These are phyloP conservation scores for Ceratobasidium sp. DNA, from an alignment of 1,284 basidiomycete genomes.

Conservation along the genomic window DNA sequence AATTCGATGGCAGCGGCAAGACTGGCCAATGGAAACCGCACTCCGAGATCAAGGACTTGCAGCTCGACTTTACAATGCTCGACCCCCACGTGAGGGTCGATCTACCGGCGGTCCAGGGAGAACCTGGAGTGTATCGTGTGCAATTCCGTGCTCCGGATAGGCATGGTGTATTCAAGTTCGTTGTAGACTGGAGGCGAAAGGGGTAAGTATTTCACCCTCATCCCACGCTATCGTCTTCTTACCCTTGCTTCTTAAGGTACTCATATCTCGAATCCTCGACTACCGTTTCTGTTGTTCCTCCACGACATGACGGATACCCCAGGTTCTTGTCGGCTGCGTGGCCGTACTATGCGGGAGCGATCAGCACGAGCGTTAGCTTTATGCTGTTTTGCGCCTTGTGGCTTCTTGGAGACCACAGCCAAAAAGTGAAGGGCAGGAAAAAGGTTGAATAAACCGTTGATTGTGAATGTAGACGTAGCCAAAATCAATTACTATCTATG, in stretches of 20 bases:
- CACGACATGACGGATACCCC: slow-evolving; percentile 93
- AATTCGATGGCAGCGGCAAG: slow-evolving; percentile 67
- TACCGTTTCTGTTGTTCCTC: slow-evolving; percentile 89
- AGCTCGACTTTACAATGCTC: slow-evolving; percentile 97
- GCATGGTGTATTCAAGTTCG: slow-evolving; percentile 98
- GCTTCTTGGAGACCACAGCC: slow-evolving; percentile 73
- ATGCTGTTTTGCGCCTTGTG: slow-evolving; percentile 85
- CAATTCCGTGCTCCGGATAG: slow-evolving; percentile 90
- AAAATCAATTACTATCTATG: slow-evolving; percentile 30
- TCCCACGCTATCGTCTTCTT: neutral
- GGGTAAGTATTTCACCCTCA: slow-evolving; percentile 66
- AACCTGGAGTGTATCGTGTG: slow-evolving; percentile 75
- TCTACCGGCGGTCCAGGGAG: slow-evolving; percentile 65
- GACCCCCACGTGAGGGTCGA: slow-evolving; percentile 90
- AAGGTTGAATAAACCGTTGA: slow-evolving; percentile 39
- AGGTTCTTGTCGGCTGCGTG: slow-evolving; percentile 93
- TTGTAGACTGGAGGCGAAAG: slow-evolving; percentile 86
- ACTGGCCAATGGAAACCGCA: slow-evolving; percentile 76
- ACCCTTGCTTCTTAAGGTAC: slow-evolving; percentile 60
- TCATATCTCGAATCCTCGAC: slow-evolving; percentile 77
- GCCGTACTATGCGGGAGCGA: slow-evolving; percentile 93
- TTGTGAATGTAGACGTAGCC: slow-evolving; percentile 24
- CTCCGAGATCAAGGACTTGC: slow-evolving; percentile 77
- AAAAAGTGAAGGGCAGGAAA: slow-evolving; percentile 52
- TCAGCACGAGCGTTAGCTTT: slow-evolving; percentile 86